Evolutionary conservation across 2,329 filamentous ascomycete genomes (phyloP), one percentile per base, ranked within the genome.

Genomic region (Nakataea oryzae): DNA sequence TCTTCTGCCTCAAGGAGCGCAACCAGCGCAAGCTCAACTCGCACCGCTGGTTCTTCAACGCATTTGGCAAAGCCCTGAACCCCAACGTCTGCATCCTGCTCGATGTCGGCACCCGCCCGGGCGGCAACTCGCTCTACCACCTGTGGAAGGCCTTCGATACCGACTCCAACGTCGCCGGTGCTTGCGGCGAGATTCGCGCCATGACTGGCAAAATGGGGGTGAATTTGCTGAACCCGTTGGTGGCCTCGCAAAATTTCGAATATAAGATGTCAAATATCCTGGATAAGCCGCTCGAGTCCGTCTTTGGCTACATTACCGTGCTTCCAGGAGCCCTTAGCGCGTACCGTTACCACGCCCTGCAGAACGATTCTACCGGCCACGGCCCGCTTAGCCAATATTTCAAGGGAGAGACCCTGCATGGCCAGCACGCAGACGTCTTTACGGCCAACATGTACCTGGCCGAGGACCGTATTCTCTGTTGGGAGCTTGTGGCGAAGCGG

Each of bases 211-310:
- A 88, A 67, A 86, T 84, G 28, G 93, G 91, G 71, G 79, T 86
- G 6, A 91, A 93, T 65, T 81, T 99, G 21, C 79, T 99, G 57
- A 99, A 99, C 70, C 95, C 95, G 0, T 81, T 99, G 7, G 93
- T 99, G 21, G 95, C 95, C 0, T 96, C 92, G 57, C 95, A 99
- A 70, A 99, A 99, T 73, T 99, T 99, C 68, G 95, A 99, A 78
- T 99, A 99, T 80, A 99, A 99, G 76, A 97, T 99, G 91, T 96
- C 92, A 54, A 99, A 99, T 70, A 99, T 99, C 69, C 81, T 99
- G 29, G 95, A 99, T 73, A 99, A 99, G 74, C 95, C 95, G 0
- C 79, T 99, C 2, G 95, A 99, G 74, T 96, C 91, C 0, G 93
- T 96, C 0, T 99, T 99, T 73, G 95, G 95, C 2, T 99, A 97